Evolutionary conservation across 2,329 filamentous ascomycete genomes (phyloP).

Genomic region (Knufia petricola): DNA sequence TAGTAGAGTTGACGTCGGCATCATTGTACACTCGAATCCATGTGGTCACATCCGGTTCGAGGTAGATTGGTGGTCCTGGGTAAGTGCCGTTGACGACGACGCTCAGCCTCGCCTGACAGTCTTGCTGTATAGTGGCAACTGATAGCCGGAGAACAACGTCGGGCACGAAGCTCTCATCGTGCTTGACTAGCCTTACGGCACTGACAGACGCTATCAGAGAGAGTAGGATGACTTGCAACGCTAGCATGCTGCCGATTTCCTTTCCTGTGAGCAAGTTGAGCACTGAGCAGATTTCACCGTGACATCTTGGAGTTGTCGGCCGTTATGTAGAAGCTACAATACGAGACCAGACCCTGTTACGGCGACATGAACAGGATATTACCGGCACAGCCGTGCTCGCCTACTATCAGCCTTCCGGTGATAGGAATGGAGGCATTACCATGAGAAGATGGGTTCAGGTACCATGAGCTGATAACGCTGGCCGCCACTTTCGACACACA

Average conservation of each 20-base stretch:
- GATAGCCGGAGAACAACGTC: slow-evolving; percentile 41
- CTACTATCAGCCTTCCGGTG: background rate
- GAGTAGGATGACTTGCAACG: slow-evolving; percentile 3
- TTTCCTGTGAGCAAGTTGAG: background rate
- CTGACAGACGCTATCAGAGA: slow-evolving; percentile 1
- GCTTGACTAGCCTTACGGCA: slow-evolving; percentile 12
- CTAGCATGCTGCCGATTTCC: background rate
- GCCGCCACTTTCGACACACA: background rate
- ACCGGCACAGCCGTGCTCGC: background rate
- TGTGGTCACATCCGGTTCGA: slow-evolving; percentile 37
- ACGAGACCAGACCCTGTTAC: background rate
- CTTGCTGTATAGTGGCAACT: slow-evolving; percentile 33
- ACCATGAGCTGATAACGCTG: background rate
- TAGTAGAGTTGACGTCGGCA: slow-evolving; percentile 44
- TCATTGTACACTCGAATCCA: slow-evolving; percentile 54
- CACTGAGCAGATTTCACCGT: background rate
- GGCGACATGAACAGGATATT: background rate
- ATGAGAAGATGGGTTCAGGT: background rate
- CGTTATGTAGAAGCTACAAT: slow-evolving; percentile 6
- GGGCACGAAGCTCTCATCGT: slow-evolving; percentile 38
- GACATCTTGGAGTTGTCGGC: background rate
- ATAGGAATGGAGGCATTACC: background rate
- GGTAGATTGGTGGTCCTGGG: slow-evolving; percentile 42
- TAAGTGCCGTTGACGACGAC: slow-evolving; percentile 45
- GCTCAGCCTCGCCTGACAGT: slow-evolving; percentile 39